Evolutionary conservation across 2,329 filamentous ascomycete species (phyloP).

Genomic region (Oidium heveae): DNA sequence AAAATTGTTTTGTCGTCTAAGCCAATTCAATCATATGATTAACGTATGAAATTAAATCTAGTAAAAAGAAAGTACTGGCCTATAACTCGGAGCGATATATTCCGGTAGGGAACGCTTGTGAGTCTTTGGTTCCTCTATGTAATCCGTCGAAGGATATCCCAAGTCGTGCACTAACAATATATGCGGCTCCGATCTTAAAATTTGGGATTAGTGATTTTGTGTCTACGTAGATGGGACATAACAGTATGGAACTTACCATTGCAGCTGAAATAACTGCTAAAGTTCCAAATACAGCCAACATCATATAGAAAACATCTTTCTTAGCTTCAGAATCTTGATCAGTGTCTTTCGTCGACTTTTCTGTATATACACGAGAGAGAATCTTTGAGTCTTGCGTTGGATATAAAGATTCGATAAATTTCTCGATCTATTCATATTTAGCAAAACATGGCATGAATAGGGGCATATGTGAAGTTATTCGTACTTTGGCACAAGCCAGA

Average conservation of each 20-base stretch:
- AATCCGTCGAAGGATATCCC: slow-evolving; percentile 20
- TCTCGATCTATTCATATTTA: slow-evolving; percentile 42
- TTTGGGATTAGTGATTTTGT: not conserved
- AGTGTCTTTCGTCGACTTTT: slow-evolving; percentile 15
- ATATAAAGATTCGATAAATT: slow-evolving; percentile 87
- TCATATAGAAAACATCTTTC: slow-evolving; percentile 33
- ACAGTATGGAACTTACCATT: slow-evolving; percentile 38
- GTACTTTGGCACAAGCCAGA: slow-evolving; percentile 63
- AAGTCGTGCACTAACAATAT: slow-evolving; percentile 59
- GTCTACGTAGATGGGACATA: not conserved
- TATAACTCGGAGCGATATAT: not conserved
- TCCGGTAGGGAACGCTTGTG: not conserved
- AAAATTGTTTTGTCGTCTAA: too few species aligned
- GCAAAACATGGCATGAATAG: not conserved
- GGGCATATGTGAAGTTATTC: slow-evolving; percentile 5
- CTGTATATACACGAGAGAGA: slow-evolving; percentile 18
- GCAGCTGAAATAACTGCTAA: slow-evolving; percentile 43
- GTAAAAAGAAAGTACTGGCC: too few species aligned
- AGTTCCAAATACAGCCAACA: slow-evolving; percentile 38
- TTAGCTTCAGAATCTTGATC: slow-evolving; percentile 29
- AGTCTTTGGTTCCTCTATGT: not conserved
- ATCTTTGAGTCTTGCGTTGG: slow-evolving; percentile 53
- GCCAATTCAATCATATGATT: too few species aligned
- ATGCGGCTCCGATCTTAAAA: slow-evolving; percentile 47
- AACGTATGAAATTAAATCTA: too few species aligned